Evolutionary conservation across 2,329 filamentous ascomycete genomes (phyloP).

Genomic region (Nannizzia gypsea): DNA sequence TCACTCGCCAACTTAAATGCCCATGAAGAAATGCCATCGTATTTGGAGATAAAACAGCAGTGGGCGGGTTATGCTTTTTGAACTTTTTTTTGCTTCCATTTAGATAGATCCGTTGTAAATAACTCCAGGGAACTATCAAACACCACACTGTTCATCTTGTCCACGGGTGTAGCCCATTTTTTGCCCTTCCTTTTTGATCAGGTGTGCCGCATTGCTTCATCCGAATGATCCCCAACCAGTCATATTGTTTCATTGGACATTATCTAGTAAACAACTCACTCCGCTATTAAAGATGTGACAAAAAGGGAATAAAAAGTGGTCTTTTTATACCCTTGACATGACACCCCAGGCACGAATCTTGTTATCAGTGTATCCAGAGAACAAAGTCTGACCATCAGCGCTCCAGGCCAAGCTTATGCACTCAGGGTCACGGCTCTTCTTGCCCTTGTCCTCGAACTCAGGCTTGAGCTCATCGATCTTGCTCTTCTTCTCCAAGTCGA

Average conservation of each 20-base stretch:
- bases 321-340: slow-evolving; percentile 1
- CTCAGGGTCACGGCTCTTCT: slow-evolving; percentile 99
- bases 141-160: background rate
- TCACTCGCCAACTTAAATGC: background rate
- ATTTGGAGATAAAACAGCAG: background rate
- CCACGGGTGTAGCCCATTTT: slow-evolving; percentile 1
- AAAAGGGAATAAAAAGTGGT: background rate
- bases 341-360: slow-evolving; percentile 96
- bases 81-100: slow-evolving; percentile 4
- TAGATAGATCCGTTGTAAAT: slow-evolving; percentile 4
- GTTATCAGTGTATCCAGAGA: slow-evolving; percentile 99
- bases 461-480: slow-evolving; percentile 99
- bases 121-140: background rate
- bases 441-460: slow-evolving; percentile 88
- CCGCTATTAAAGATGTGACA: slow-evolving; percentile 4
- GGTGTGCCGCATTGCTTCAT: slow-evolving; percentile 2
- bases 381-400: slow-evolving; percentile 96
- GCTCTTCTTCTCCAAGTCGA: slow-evolving; percentile 99
- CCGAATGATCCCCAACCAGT: slow-evolving; percentile 6
- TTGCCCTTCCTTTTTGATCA: background rate
- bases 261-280: slow-evolving; percentile 6
- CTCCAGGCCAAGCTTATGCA: slow-evolving; percentile 96
- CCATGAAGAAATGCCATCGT: background rate
- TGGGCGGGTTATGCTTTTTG: background rate
- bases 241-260: slow-evolving; percentile 7